Percentiles rank a stretch among this genome's conserved stretches.
These are phyloP conservation scores for Amphicarpaea edgeworthii DNA, from an alignment of 306 rosid genomes.

Conservation along the genomic window DNA sequence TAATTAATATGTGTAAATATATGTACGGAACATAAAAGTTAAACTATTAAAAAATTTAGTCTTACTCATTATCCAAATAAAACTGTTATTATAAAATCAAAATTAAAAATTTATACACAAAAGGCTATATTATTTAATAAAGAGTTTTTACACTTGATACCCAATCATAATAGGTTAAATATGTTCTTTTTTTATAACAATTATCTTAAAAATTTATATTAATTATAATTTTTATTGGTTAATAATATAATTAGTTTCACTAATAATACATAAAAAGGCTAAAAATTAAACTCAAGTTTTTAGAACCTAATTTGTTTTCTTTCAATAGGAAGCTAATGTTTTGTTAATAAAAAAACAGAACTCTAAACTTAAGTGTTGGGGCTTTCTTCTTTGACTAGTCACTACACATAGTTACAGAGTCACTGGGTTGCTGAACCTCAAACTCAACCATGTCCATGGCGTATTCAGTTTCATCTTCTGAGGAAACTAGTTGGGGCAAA, in stretches of 20 bases:
- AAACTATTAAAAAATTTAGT: neutral
- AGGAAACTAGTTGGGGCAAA: conserved; percentile 53
- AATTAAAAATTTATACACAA: neutral
- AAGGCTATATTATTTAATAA: neutral
- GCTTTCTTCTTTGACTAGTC: neutral
- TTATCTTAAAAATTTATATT: neutral
- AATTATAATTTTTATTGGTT: neutral
- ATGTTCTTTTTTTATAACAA: neutral
- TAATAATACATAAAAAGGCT: too few species aligned
- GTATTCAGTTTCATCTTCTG: conserved; percentile 44
- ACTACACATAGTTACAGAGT: neutral
- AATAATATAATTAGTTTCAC: too few species aligned
- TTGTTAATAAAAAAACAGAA: neutral
- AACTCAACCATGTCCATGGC: conserved; percentile 47
- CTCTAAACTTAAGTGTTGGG: neutral
- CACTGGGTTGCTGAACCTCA: neutral
- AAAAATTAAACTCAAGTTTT: too few species aligned
- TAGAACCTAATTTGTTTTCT: neutral
- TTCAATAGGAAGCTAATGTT: neutral
- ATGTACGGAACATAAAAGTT: too few species aligned
- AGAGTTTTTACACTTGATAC: too few species aligned
- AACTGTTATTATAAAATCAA: neutral
- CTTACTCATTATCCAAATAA: neutral
- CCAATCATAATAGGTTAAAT: too few species aligned
- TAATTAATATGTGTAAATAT: too few species aligned